Conservation (phyloP, 495 filamentous ascomycete genomes). For the Neurospora sp. region DNA sequence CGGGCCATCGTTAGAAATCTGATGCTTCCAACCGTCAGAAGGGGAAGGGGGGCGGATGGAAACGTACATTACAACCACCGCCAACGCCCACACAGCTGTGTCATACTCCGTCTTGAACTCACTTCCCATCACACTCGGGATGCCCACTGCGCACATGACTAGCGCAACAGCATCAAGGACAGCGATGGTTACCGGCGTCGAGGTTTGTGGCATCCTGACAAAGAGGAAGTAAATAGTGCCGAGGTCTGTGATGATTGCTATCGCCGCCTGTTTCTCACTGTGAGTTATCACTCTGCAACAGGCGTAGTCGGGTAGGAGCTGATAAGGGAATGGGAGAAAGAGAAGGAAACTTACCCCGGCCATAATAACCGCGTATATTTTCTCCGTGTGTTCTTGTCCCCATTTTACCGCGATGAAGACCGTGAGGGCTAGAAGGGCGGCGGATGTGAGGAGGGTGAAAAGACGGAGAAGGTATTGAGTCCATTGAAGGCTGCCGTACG, state of each 20-base stretch:
- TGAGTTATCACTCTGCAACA: background rate
- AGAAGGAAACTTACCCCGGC: background rate
- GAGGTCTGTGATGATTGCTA: background rate
- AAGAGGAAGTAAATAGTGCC: background rate
- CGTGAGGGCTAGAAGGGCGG: background rate
- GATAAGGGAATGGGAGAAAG: background rate
- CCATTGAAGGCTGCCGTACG: background rate
- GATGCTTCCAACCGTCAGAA: background rate
- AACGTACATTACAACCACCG: background rate
- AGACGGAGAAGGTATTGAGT: background rate
- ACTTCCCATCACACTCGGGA: background rate
- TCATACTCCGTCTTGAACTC: slow-evolving; percentile 1
- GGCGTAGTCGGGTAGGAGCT: background rate
- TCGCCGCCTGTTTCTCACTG: background rate
- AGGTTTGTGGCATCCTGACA: background rate
- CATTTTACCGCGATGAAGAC: background rate
- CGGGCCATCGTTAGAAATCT: background rate
- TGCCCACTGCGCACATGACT: background rate
- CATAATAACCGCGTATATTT: background rate
- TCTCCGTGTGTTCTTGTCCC: background rate
- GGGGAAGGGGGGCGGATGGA: background rate
- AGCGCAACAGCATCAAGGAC: background rate
- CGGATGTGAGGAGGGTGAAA: background rate
- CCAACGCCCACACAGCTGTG: background rate
- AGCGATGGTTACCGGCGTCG: background rate